phyloP scores from a whole-genome alignment of 768 basidiomycete species.

The Lepiota brunneoincarnata region DNA sequence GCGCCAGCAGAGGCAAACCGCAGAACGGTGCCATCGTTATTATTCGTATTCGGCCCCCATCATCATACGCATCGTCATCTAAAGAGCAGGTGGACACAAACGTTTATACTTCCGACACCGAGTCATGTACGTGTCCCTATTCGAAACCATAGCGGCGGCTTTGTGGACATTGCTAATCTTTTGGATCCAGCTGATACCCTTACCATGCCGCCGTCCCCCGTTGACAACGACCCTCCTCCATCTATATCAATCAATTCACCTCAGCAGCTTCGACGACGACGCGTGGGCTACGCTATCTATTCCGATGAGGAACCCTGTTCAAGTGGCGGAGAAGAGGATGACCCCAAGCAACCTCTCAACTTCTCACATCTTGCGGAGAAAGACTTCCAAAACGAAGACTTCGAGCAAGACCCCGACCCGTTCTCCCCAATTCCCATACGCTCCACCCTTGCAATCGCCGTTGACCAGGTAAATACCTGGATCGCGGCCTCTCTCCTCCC shows the following conservation, averaged over 20 bases:
- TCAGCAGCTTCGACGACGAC: conserved; percentile 24
- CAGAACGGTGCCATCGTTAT: conserved; percentile 37
- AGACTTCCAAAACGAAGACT: conserved; percentile 12
- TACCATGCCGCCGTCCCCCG: conserved; percentile 1
- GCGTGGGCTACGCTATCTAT: conserved; percentile 37
- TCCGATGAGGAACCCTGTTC: conserved; percentile 38
- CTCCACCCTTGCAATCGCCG: background rate
- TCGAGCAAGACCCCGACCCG: too few species aligned
- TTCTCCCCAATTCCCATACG: background rate
- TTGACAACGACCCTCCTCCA: conserved; percentile 15
- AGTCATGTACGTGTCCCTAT: background rate
- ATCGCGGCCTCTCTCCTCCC: conserved; percentile 34
- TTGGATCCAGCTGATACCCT: conserved; percentile 3
- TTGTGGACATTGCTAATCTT: background rate
- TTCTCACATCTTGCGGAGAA: conserved; percentile 21
- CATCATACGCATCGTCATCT: conserved; percentile 5
- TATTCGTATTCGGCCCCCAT: conserved; percentile 21
- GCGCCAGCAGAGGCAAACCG: conserved; percentile 34
- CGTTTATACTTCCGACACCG: conserved; percentile 1
- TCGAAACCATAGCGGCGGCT: too few species aligned
- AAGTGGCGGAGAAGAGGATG: conserved; percentile 21
- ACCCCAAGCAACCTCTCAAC: conserved; percentile 19
- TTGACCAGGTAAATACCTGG: conserved; percentile 20
- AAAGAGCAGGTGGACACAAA: background rate
- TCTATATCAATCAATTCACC: conserved; percentile 10